Evolutionary conservation across 2,329 filamentous ascomycete species (phyloP).

Genomic region (Alternaria sp.): DNA sequence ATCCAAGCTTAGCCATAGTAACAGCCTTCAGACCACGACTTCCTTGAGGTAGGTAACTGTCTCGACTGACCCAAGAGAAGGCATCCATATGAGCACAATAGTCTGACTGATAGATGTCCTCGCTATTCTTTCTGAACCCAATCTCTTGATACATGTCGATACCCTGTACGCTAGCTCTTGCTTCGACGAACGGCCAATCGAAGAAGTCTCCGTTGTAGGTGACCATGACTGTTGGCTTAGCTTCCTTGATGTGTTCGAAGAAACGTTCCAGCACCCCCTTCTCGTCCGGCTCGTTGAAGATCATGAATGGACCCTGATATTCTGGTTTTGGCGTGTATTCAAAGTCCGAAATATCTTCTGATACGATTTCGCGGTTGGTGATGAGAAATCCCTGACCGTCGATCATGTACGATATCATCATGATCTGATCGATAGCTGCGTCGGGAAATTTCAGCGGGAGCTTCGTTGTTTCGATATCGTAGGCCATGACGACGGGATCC

Average conservation of each 20-base stretch:
- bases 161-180: slow-evolving; percentile 87
- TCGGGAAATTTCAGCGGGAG: slow-evolving; percentile 96
- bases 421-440: slow-evolving; percentile 91
- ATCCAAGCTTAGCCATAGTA: slow-evolving; percentile 95
- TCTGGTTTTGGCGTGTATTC: slow-evolving; percentile 98
- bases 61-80: slow-evolving; percentile 98
- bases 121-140: slow-evolving; percentile 91
- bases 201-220: slow-evolving; percentile 99
- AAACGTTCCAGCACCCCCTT: slow-evolving; percentile 87
- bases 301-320: slow-evolving; percentile 93
- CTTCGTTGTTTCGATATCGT: slow-evolving; percentile 98
- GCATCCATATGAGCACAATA: slow-evolving; percentile 99
- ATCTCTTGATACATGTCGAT: slow-evolving; percentile 99
- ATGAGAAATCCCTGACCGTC: slow-evolving; percentile 97
- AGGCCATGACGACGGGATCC: slow-evolving; percentile 98
- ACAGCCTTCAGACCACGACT: slow-evolving; percentile 97
- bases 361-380: slow-evolving; percentile 96
- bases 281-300: slow-evolving; percentile 97
- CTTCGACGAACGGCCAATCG: slow-evolving; percentile 99
- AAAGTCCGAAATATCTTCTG: slow-evolving; percentile 95
- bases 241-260: slow-evolving; percentile 94
- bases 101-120: slow-evolving; percentile 95
- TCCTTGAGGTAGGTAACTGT: slow-evolving; percentile 96
- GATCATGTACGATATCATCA: slow-evolving; percentile 99
- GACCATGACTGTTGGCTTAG: slow-evolving; percentile 92